phyloP scores from a whole-genome alignment of 2,329 filamentous ascomycete species.

The Cordyceps javanica region DNA sequence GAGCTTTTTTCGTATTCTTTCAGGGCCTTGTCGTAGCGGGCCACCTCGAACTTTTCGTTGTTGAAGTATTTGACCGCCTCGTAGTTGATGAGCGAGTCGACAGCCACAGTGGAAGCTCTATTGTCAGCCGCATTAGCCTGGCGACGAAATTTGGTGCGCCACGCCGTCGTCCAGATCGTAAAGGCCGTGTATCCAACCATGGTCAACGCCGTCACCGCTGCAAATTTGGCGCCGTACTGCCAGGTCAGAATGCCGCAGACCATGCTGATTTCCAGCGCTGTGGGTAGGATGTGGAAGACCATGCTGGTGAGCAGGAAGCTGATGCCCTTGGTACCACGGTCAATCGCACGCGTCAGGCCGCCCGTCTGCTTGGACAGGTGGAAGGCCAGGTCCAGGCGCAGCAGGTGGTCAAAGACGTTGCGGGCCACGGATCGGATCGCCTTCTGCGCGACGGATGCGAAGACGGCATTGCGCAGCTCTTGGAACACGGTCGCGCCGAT shows the following conservation, averaged over 20 bases:
- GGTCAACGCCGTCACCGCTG: constrained; percentile 79
- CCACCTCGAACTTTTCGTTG: constrained; percentile 92
- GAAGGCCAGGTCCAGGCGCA: constrained; percentile 86
- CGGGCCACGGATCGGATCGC: constrained; percentile 86
- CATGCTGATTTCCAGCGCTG: constrained; percentile 86
- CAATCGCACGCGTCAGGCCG: constrained; percentile 86
- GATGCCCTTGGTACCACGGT: constrained; percentile 96
- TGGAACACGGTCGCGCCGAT: constrained; percentile 88
- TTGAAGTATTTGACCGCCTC: constrained; percentile 99
- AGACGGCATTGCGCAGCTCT: constrained; percentile 91
- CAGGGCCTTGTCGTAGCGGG: constrained; percentile 81
- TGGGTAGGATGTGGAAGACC: constrained; percentile 96
- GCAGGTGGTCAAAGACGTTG: constrained; percentile 86
- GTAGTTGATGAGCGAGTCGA: constrained; percentile 97
- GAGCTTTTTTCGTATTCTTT: constrained; percentile 85
- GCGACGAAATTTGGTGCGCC: constrained; percentile 93
- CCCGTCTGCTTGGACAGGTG: constrained; percentile 93
- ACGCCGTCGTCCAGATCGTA: constrained; percentile 92
- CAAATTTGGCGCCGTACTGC: constrained; percentile 89
- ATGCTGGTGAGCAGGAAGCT: constrained; percentile 95
- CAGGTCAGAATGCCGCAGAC: constrained; percentile 96
- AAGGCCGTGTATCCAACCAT: constrained; percentile 97
- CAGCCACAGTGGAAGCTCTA: constrained; percentile 86
- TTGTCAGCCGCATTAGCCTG: constrained; percentile 96
- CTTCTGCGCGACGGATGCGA: constrained; percentile 94